Evolutionary conservation across 139 green algal genomes (phyloP).

Genomic region (Chlorella sp.): DNA sequence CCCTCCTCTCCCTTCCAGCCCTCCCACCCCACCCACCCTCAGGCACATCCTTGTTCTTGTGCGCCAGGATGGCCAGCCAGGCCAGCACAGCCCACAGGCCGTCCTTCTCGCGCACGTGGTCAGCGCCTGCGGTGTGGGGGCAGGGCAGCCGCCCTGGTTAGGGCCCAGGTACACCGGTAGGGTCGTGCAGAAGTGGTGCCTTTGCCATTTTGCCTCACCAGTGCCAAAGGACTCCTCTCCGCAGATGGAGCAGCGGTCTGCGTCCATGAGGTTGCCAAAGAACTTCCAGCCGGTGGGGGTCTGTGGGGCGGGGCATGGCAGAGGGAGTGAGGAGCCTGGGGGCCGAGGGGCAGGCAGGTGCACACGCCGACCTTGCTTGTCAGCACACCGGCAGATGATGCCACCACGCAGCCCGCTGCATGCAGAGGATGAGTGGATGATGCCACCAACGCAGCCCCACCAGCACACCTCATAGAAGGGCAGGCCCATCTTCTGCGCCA

Average conservation of each 20-base stretch:
- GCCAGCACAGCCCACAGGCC: constrained; percentile 97
- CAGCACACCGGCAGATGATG: no score
- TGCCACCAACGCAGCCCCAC: no score
- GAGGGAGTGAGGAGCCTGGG: no score
- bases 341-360: no score
- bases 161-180: no score
- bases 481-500: constrained; percentile 86
- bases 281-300: constrained; percentile 99
- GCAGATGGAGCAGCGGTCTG: constrained; percentile 93
- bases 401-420: no score
- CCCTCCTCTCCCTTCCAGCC: no score
- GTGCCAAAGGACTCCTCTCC: constrained; percentile 99
- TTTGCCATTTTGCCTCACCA: no score
- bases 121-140: constrained; percentile 56
- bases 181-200: no score
- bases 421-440: no score
- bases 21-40: constrained; percentile 37
- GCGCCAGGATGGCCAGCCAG: constrained; percentile 93
- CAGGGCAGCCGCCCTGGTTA: no score
- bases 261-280: constrained; percentile 99
- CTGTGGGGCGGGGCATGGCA: constrained; percentile 61
- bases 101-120: constrained; percentile 99
- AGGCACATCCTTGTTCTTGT: constrained; percentile 89
- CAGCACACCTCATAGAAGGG: constrained; percentile 16
- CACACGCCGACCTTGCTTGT: no score